phyloP scores from a whole-genome alignment of 176 grass and related monocot genomes.

The Zoysia pacifica region DNA sequence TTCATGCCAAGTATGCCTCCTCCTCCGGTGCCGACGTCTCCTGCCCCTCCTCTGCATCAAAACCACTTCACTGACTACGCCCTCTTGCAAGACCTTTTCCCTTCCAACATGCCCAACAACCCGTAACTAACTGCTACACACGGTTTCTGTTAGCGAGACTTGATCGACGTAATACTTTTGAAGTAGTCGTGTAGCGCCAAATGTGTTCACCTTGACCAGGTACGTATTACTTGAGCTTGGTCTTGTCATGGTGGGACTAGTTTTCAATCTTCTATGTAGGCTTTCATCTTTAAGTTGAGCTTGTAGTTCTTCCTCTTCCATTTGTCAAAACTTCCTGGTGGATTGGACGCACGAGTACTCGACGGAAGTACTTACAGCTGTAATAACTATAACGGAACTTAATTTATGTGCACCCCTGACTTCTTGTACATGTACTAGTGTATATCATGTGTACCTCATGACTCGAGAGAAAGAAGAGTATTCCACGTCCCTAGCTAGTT shows the following conservation, averaged over 20 bases:
- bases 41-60: conserved; percentile 47
- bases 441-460: conserved; percentile 54
- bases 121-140: conserved; percentile 33
- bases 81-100: conserved; percentile 75
- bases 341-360: conserved; percentile 14
- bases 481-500: conserved; percentile 5
- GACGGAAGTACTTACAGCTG: conserved; percentile 31
- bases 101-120: conserved; percentile 53
- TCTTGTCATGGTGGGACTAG: neutral
- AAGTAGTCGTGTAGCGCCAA: conserved; percentile 34
- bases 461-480: conserved; percentile 29
- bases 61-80: conserved; percentile 64
- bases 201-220: conserved; percentile 35
- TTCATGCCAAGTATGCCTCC: neutral
- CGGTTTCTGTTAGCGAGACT: conserved; percentile 35
- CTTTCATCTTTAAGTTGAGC: conserved; percentile 36
- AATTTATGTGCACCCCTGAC: conserved; percentile 35
- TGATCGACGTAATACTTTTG: conserved; percentile 15
- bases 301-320: conserved; percentile 38
- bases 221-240: conserved; percentile 14
- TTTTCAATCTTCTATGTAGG: conserved; percentile 21
- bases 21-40: conserved; percentile 8
- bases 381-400: conserved; percentile 32
- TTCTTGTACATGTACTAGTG: conserved; percentile 78
- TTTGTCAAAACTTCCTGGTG: conserved; percentile 38